Evolutionary conservation across 73 alveolate genomes (phyloP), one percentile per base, ranked within the genome.

Genomic region (Tetrahymena elliotti): DNA sequence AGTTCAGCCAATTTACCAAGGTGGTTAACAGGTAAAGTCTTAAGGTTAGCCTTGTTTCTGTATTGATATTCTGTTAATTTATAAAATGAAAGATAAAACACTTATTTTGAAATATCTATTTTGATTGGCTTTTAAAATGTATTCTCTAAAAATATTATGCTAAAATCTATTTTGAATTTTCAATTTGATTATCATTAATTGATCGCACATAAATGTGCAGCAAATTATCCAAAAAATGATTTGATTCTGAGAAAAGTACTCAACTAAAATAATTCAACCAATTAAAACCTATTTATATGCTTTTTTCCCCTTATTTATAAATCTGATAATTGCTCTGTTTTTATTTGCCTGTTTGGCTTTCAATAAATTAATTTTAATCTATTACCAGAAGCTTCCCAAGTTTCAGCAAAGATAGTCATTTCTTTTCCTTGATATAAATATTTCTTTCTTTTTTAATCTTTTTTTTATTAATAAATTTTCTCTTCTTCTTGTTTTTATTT

Each of bases 11-110:
- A 88, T 68, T 84, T 83, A 53, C 93, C 93, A 36, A 94, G 93
- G 53, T 94, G 96, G 93, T 94, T 94, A 33, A 31, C 93, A 33
- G 96, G 93, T 92, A 94, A 39, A 40, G 96, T 94, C 93, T 88
- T 27, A 33, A 94, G 95, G 37, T 94, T 94, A 68, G 83, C 38
- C 93, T 68, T 39, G 93, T 94, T 84, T 94, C 96, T 94, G 37
- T 84, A 88, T 84, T 52, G 82, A 83, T 84, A 94, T 38, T 94
- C 96, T 94, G 33, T 47, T 18, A 38, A 40, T 35, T 84, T 36
- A 8, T 36, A 40, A 39, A 31, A 47, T 40, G 15, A 37, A 52
- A 40, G 93, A 94, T 94, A 83, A 27, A 24, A 68, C 88, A 18
- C 96, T 22, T 94, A 92, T 18, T 94, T 94, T 94, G 93, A 84